phyloP scores from a whole-genome alignment of 306 rosid species.

The Prunus mume region DNA sequence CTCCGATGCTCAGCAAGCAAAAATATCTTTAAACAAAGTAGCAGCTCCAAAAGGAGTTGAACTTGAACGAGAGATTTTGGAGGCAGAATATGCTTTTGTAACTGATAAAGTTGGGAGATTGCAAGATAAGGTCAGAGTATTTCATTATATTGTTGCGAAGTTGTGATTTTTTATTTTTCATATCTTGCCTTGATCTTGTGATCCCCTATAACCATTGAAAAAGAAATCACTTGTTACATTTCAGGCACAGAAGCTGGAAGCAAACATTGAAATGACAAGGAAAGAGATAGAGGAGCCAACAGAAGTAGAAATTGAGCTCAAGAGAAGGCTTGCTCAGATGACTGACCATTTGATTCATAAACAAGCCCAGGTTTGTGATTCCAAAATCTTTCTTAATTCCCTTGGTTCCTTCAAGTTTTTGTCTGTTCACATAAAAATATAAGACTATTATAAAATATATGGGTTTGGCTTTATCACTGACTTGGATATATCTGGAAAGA shows the following conservation, averaged over 20 bases:
- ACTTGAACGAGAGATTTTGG: constrained; percentile 78
- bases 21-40: constrained; percentile 54
- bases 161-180: background rate
- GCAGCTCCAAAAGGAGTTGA: constrained; percentile 67
- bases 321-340: constrained; percentile 87
- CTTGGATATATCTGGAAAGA: background rate
- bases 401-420: constrained; percentile 8
- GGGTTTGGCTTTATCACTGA: background rate
- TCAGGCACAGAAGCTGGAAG: constrained; percentile 76
- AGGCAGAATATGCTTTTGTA: constrained; percentile 62
- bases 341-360: constrained; percentile 96
- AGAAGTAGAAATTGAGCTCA: constrained; percentile 80
- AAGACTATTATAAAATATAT: background rate
- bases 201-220: constrained; percentile 7
- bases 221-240: constrained; percentile 9
- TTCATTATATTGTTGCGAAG: background rate
- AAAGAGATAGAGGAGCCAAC: constrained; percentile 92
- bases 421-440: background rate
- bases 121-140: constrained; percentile 61
- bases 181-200: background rate
- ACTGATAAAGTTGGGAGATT: constrained; percentile 62
- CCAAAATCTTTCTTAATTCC: constrained; percentile 4
- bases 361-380: constrained; percentile 78
- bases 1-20: constrained; percentile 49
- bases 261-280: constrained; percentile 69